Conservation (phyloP, 495 filamentous ascomycete species). For the Podospora anserina region DNA sequence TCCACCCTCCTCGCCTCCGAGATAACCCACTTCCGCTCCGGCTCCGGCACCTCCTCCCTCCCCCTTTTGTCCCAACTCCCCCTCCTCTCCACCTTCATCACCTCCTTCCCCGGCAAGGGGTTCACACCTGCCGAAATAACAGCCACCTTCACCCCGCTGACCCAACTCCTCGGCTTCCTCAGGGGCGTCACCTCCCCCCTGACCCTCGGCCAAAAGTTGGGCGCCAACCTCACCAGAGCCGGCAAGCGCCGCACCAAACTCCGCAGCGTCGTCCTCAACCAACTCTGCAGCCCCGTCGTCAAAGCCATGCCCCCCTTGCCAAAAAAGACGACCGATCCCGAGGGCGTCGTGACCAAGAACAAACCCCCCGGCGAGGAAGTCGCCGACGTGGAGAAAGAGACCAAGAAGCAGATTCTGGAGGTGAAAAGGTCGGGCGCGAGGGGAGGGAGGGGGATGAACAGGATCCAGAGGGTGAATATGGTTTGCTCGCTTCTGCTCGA, state of each 20-base stretch:
- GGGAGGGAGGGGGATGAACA: background rate
- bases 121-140: background rate
- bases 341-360: constrained; percentile 10
- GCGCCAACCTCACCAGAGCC: constrained; percentile 12
- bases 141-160: constrained; percentile 5
- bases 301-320: background rate
- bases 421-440: background rate
- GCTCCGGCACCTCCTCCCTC: constrained; percentile 7
- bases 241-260: constrained; percentile 18
- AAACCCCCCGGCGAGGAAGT: constrained; percentile 11
- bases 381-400: constrained; percentile 6
- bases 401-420: constrained; percentile 2
- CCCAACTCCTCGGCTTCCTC: constrained; percentile 13
- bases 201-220: constrained; percentile 10
- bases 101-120: constrained; percentile 11
- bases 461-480: background rate
- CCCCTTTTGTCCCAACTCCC: constrained; percentile 17
- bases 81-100: constrained; percentile 13
- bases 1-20: constrained; percentile 18
- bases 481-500: background rate
- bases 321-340: background rate
- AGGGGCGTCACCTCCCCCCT: constrained; percentile 12
- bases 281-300: constrained; percentile 10
- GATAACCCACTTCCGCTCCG: constrained; percentile 15
- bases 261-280: constrained; percentile 5